These are phyloP conservation scores for Heracleum sosnowskyi DNA, from an alignment of 129 eudicot genomes.

Conservation along the genomic window DNA sequence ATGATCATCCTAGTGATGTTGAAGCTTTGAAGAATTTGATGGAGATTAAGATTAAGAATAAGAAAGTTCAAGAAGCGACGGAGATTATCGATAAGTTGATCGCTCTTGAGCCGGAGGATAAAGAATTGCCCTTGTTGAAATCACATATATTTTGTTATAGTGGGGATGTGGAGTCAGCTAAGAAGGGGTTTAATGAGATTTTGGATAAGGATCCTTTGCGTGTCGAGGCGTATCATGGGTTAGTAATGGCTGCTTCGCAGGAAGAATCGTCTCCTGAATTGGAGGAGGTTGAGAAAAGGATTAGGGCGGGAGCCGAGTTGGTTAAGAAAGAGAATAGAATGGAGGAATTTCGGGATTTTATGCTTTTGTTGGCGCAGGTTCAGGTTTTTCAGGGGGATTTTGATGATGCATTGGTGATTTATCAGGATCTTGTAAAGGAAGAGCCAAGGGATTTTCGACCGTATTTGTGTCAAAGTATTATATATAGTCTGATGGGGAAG, in stretches of 20 bases:
- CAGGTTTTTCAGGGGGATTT: constrained; percentile 63
- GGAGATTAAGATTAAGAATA: constrained; percentile 49
- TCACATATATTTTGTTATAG: constrained; percentile 33
- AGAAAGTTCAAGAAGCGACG: constrained; percentile 51
- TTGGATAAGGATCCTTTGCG: constrained; percentile 51
- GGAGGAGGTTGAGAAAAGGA: constrained; percentile 36
- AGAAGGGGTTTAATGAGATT: constrained; percentile 50
- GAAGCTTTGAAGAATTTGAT: constrained; percentile 39
- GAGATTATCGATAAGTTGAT: constrained; percentile 40
- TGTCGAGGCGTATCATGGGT: constrained; percentile 83
- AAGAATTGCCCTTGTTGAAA: constrained; percentile 62
- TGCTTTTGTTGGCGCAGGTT: constrained; percentile 73
- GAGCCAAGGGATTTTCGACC: constrained; percentile 94
- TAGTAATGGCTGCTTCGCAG: constrained; percentile 63
- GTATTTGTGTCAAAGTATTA: constrained; percentile 85
- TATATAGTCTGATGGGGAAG: constrained; percentile 72
- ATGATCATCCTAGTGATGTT: constrained; percentile 40
- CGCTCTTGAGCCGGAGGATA: constrained; percentile 50
- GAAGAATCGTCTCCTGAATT: constrained; percentile 36
- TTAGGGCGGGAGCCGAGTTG: constrained; percentile 39
- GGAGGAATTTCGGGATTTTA: constrained; percentile 61
- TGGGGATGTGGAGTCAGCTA: constrained; percentile 53
- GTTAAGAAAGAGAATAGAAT: constrained; percentile 46
- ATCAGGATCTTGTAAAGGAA: constrained; percentile 62
- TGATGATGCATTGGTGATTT: constrained; percentile 61